Evolutionary conservation across 371 early-diverging fungal genomes (phyloP), one percentile per base, ranked within the genome.

Genomic region (Mucor ambiguus): DNA sequence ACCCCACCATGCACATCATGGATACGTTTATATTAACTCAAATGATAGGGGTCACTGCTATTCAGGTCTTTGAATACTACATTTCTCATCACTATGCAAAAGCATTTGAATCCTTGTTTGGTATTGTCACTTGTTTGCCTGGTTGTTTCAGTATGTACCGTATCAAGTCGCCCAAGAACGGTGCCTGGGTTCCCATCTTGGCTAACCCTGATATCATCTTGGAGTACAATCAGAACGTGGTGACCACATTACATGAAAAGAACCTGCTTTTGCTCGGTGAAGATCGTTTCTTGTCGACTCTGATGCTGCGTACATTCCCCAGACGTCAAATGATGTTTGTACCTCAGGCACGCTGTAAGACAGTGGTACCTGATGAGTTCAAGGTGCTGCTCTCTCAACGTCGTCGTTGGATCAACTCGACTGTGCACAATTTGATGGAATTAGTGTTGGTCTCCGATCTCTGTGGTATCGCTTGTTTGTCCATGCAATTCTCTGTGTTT

Each of bases 361-460:
- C 99, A 6, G 88, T 92, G 22, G 99, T 98, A 16, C 99, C 99
- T 0, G 94, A 92, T 61, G 85, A 85, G 24, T 99, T 98, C 74
- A 76, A 79, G 5, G 94, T 98, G 52, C 83, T 99, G 44, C 77
- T 99, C 16, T 96, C 96, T 29, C 99, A 99, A 80, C 88, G 99
- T 18, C 88, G 99, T 67, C 83, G 99, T 60, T 99, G 99, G 99
- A 99, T 99, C 79, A 99, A 99, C 79, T 98, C 98, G 2, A 99
- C 99, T 4, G 84, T 97, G 22, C 98, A 97, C 67, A 99, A 99
- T 67, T 77, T 99, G 63, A 85, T 98, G 78, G 99, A 98, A 80
- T 82, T 99, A 55, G 87, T 98, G 33, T 79, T 93, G 57, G 92
- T 99, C 4, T 87, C 91, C 28, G 91, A 97, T 70, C 85, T 99